These are phyloP conservation scores for Barnettozyma sp. DNA, from an alignment of 805 yeast species.

Conservation along the genomic window DNA sequence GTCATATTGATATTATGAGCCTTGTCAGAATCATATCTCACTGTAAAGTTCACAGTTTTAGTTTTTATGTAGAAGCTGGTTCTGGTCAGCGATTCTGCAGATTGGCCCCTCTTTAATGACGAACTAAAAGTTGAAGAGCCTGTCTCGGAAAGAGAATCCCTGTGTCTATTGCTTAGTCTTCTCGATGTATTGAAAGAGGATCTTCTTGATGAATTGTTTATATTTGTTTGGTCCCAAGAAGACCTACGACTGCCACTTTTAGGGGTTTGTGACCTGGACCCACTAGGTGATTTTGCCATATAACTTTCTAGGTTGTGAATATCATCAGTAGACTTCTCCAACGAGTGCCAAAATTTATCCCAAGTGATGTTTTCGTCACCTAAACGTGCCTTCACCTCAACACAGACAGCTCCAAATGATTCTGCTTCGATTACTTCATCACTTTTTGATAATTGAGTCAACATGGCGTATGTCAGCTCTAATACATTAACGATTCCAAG, in stretches of 20 bases:
- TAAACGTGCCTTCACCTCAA: conserved; percentile 20
- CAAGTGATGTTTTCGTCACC: conserved; percentile 23
- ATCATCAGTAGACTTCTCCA: conserved; percentile 26
- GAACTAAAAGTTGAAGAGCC: neutral
- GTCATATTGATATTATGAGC: conserved; percentile 23
- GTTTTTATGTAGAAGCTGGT: conserved; percentile 19
- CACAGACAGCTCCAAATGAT: conserved; percentile 16
- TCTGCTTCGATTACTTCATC: conserved; percentile 20
- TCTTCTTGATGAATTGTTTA: conserved; percentile 15
- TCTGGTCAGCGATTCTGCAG: conserved; percentile 21
- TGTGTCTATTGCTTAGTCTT: conserved; percentile 10
- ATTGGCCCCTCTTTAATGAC: conserved; percentile 13
- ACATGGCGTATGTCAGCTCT: conserved; percentile 36
- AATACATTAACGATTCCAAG: conserved; percentile 39
- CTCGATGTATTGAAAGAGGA: conserved; percentile 14
- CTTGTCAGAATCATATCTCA: conserved; percentile 11
- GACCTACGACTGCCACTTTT: conserved; percentile 14
- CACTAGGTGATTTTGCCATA: conserved; percentile 19
- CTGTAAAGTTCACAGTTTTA: conserved; percentile 18
- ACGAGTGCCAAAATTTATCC: conserved; percentile 29
- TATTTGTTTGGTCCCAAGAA: conserved; percentile 16
- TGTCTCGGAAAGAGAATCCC: conserved; percentile 6
- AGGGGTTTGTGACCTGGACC: conserved; percentile 23
- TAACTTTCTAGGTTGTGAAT: conserved; percentile 22
- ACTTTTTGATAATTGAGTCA: conserved; percentile 28